Conservation (phyloP, 2,329 filamentous ascomycete species). For the Fusarium tupiense region DNA sequence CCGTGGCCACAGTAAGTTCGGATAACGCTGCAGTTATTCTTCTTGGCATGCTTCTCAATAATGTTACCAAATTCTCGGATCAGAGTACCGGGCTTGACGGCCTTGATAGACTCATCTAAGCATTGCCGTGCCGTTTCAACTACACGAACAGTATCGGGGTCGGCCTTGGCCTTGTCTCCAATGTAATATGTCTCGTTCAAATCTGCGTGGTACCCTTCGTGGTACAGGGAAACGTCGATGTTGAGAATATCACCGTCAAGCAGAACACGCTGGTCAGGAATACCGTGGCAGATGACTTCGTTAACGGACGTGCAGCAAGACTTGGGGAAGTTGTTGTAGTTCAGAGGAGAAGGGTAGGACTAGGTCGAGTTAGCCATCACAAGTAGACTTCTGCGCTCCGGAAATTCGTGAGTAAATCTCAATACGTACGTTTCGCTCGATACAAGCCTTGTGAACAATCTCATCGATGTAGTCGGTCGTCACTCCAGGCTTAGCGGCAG, state of each 20-base stretch:
- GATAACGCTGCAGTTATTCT: slow-evolving; percentile 86
- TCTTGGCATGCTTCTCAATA: slow-evolving; percentile 95
- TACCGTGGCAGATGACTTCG: slow-evolving; percentile 98
- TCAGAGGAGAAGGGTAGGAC: slow-evolving; percentile 94
- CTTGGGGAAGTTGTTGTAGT: slow-evolving; percentile 97
- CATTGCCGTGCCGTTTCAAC: slow-evolving; percentile 91
- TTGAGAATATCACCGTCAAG: slow-evolving; percentile 96
- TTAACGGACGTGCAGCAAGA: slow-evolving; percentile 97
- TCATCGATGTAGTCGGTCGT: slow-evolving; percentile 97
- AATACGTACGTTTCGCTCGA: slow-evolving; percentile 84
- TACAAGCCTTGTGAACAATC: slow-evolving; percentile 91
- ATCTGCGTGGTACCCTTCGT: slow-evolving; percentile 94
- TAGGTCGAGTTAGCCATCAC: slow-evolving; percentile 49
- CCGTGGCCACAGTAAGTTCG: slow-evolving; percentile 97
- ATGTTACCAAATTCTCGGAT: slow-evolving; percentile 94
- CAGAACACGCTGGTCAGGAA: slow-evolving; percentile 88
- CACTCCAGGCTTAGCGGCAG: slow-evolving; percentile 85
- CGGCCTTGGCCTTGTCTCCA: slow-evolving; percentile 83
- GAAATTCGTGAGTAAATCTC: background rate
- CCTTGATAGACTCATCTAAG: slow-evolving; percentile 87
- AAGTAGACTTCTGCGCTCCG: background rate
- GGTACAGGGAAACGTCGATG: slow-evolving; percentile 94
- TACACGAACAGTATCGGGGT: slow-evolving; percentile 88
- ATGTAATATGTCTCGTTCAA: slow-evolving; percentile 99
- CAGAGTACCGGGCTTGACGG: slow-evolving; percentile 91